Evolutionary conservation across 805 yeast species (phyloP), one percentile per base, ranked within the genome.

Genomic region (Candida quercuum): DNA sequence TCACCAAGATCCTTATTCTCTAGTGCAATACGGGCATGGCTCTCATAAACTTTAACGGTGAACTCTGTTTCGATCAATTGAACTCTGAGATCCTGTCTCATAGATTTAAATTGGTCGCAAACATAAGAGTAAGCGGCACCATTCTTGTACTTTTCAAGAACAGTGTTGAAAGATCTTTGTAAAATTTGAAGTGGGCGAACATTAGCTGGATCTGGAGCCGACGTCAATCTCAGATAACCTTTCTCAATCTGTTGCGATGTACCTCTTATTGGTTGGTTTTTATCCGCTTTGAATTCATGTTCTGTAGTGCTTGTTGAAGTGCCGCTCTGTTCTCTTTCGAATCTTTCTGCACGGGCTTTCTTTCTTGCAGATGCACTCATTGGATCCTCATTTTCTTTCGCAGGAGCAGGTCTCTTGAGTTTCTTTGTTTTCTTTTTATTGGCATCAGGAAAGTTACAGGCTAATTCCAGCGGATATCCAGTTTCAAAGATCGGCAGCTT

Each of bases 71-170:
- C 81, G 31, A 91, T 80, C 53, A 84, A 84, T 61, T 91, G 99
- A 9, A 91, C 97, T 3, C 94, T 85, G 46, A 91, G 62, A 61
- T 91, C 99, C 60, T 91, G 99, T 49, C 99, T 70, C 42, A 93
- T 72, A 0, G 97, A 85, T 60, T 89, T 91, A 54, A 91, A 75
- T 61, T 91, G 99, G 57, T 86, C 93, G 54, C 91, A 82, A 11
- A 86, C 60, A 57, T 91, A 91, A 27, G 79, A 69, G 56, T 93
- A 93, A 15, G 71, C 72, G 31, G 64, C 67, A n/a, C 66, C 61
- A 5, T 60, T 61, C 42, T 57, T 44, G 47, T 76, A 79, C 51
- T 80, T 81, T 9, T 61, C 53, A 43, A 75, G 59, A 7, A 91
- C 68, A 33, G 68, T 56, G 17, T 65, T 64, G 30, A 81, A 61